Evolutionary conservation across 1,284 basidiomycete species (phyloP).

Genomic region (Ustilago cynodontis): DNA sequence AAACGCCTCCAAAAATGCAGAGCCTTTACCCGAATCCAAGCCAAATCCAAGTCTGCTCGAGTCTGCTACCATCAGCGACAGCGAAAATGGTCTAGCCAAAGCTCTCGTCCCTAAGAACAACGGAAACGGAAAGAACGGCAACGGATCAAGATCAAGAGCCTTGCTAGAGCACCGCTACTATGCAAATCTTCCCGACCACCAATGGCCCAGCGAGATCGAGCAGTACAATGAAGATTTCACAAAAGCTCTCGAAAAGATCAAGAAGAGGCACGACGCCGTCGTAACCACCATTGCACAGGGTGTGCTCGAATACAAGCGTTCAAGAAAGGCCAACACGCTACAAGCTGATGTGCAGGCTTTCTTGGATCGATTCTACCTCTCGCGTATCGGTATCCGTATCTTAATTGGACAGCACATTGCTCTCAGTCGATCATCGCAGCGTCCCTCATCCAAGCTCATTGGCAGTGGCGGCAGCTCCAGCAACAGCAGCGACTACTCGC

Average conservation of each 20-base stretch:
- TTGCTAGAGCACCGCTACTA: slow-evolving; percentile 77
- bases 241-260: slow-evolving; percentile 86
- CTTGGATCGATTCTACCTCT: slow-evolving; percentile 97
- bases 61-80: slow-evolving; percentile 51
- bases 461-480: slow-evolving; percentile 30
- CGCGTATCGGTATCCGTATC: slow-evolving; percentile 79
- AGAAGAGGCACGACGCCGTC: slow-evolving; percentile 94
- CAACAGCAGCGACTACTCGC: slow-evolving; percentile 34
- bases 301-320: slow-evolving; percentile 76
- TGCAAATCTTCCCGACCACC: slow-evolving; percentile 77
- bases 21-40: slow-evolving; percentile 59
- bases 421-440: slow-evolving; percentile 57
- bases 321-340: slow-evolving; percentile 72
- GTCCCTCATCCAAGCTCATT: slow-evolving; percentile 37
- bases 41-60: slow-evolving; percentile 66
- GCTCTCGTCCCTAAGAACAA: slow-evolving; percentile 32
- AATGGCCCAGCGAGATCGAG: slow-evolving; percentile 90
- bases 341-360: slow-evolving; percentile 93
- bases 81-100: slow-evolving; percentile 33
- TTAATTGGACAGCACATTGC: slow-evolving; percentile 70
- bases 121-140: slow-evolving; percentile 45
- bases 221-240: slow-evolving; percentile 96
- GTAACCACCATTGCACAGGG: slow-evolving; percentile 93
- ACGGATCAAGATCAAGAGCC: slow-evolving; percentile 44
- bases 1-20: slow-evolving; percentile 39